These are phyloP conservation scores for Chalara sp. DNA, from an alignment of 2,329 filamentous ascomycete species.

Conservation along the genomic window DNA sequence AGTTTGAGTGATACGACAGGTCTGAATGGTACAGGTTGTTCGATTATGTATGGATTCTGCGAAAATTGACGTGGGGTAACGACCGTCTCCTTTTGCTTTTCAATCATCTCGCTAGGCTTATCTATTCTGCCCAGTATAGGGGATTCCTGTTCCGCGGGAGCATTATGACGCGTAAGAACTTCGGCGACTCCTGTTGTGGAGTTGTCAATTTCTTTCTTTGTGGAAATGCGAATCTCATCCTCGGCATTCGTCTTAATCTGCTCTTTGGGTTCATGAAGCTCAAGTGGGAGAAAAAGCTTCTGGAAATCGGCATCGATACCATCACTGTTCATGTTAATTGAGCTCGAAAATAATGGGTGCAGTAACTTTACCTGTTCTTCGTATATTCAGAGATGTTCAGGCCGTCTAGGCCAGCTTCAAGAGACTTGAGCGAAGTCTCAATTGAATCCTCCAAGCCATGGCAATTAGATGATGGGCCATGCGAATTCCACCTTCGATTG, in stretches of 20 bases:
- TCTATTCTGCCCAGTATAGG: too few relatives aligned
- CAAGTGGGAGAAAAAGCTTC: not conserved
- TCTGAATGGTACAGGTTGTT: too few relatives aligned
- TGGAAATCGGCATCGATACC: constrained; percentile 3
- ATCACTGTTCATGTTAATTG: constrained; percentile 6
- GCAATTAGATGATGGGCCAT: constrained; percentile 11
- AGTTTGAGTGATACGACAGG: too few relatives aligned
- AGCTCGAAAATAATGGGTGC: not conserved
- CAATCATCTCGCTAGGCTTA: too few relatives aligned
- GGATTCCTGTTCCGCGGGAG: too few relatives aligned
- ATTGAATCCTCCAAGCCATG: constrained; percentile 17
- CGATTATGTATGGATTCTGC: too few relatives aligned
- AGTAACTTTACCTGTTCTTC: constrained; percentile 7
- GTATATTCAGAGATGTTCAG: constrained; percentile 12
- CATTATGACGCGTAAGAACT: too few relatives aligned
- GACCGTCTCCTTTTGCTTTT: too few relatives aligned
- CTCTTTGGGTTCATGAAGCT: not conserved
- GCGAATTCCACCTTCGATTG: constrained; percentile 12
- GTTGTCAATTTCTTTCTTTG: too few relatives aligned
- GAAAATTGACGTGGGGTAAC: too few relatives aligned
- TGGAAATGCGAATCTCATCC: too few relatives aligned
- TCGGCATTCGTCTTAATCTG: not conserved
- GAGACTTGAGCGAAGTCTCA: constrained; percentile 9
- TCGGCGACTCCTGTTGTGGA: too few relatives aligned
- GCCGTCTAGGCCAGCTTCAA: constrained; percentile 12